A percentile compares a stretch with the other conserved stretches of the same genome.
Conservation (phyloP, 23 red algal species). For the Gracilaria domingensis region DNA sequence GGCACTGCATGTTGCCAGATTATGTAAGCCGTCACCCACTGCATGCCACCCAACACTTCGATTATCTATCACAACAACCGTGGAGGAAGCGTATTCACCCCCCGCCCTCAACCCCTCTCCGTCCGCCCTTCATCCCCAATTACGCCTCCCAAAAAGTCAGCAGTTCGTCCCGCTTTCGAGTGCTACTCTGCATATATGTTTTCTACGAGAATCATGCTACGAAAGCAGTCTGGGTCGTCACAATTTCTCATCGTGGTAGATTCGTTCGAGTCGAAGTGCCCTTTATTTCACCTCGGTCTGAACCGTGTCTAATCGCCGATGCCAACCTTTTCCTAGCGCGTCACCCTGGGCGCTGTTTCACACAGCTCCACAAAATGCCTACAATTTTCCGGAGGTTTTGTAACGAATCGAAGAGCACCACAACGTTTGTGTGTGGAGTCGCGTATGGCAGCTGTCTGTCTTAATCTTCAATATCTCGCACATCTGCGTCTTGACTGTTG, state of each 20-base stretch:
- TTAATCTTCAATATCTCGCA: too few species aligned
- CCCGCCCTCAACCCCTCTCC: not conserved
- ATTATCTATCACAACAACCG: not conserved
- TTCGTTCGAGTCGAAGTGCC: not conserved
- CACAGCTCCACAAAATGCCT: slow-evolving; percentile 5
- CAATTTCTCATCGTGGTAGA: not conserved
- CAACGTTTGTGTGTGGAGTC: not conserved
- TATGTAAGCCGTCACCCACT: slow-evolving; percentile 35
- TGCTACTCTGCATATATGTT: slow-evolving; percentile 29
- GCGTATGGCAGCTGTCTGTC: too few species aligned
- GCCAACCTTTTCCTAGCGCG: not conserved
- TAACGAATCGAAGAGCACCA: slow-evolving; percentile 1
- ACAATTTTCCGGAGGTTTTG: slow-evolving; percentile 23
- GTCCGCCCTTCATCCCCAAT: not conserved
- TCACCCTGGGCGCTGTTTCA: not conserved
- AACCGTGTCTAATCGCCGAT: not conserved
- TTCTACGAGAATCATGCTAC: slow-evolving; percentile 2
- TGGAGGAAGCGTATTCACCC: not conserved
- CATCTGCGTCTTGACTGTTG: not conserved
- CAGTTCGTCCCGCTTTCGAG: not conserved
- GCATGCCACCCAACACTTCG: not conserved
- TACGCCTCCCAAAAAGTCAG: not conserved
- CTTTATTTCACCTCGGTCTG: not conserved
- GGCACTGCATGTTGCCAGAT: slow-evolving; percentile 40
- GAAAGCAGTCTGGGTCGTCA: not conserved